phyloP scores from a whole-genome alignment of 768 basidiomycete species.

The Naematelia encephala region DNA sequence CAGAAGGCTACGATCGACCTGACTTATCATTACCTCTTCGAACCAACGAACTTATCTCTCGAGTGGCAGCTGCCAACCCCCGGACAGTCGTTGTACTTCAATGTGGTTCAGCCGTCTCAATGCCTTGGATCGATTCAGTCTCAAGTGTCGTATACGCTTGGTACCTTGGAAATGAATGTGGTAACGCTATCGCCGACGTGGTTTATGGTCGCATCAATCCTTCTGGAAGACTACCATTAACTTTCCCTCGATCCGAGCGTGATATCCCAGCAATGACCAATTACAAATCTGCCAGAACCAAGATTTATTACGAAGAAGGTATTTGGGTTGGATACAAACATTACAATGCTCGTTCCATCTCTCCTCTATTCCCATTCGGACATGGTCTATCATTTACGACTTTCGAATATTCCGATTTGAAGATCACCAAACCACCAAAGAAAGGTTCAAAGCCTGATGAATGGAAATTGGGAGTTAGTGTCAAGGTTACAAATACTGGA shows the following conservation, averaged over 20 bases:
- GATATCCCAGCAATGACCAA: slow-evolving; percentile 65
- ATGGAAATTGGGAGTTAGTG: slow-evolving; percentile 29
- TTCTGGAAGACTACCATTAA: slow-evolving; percentile 43
- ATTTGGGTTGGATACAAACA: slow-evolving; percentile 55
- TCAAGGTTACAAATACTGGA: slow-evolving; percentile 60
- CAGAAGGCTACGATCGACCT: slow-evolving; percentile 67
- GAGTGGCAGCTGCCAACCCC: slow-evolving; percentile 40
- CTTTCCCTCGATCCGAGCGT: slow-evolving; percentile 60
- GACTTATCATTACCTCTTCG: slow-evolving; percentile 53
- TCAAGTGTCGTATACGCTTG: slow-evolving; percentile 59
- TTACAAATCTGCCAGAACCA: slow-evolving; percentile 49
- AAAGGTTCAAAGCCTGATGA: slow-evolving; percentile 19
- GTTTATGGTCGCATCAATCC: slow-evolving; percentile 48
- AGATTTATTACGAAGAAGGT: slow-evolving; percentile 37
- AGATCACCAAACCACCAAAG: slow-evolving; percentile 41
- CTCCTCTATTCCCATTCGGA: slow-evolving; percentile 68
- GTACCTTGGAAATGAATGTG: slow-evolving; percentile 48
- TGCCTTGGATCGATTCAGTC: slow-evolving; percentile 68
- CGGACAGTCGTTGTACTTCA: slow-evolving; percentile 42
- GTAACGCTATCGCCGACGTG: slow-evolving; percentile 49
- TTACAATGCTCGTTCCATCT: slow-evolving; percentile 59
- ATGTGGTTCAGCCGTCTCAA: slow-evolving; percentile 57
- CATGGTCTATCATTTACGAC: slow-evolving; percentile 72
- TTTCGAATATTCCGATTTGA: slow-evolving; percentile 59
- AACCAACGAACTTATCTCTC: slow-evolving; percentile 40